Evolutionary conservation across 768 basidiomycete species (phyloP).

Genomic region (Russula brevipes): DNA sequence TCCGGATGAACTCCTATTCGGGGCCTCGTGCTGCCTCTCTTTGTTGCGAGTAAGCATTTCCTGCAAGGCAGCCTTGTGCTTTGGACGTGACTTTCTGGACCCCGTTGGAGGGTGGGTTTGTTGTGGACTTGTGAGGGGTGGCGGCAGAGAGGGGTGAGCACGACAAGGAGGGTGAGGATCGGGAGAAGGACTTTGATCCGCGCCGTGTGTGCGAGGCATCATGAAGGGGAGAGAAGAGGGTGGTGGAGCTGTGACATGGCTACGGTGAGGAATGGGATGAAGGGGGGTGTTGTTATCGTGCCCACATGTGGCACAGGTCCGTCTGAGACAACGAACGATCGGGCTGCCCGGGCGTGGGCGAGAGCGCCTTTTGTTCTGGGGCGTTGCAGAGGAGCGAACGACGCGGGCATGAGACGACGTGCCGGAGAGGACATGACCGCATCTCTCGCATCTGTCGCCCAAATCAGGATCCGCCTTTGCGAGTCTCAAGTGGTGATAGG

Average conservation of each 20-base stretch:
- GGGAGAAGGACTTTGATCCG: conserved; percentile 4
- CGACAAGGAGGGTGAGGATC: conserved; percentile 1
- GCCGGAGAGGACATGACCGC: conserved; percentile 47
- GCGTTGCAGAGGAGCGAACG: conserved; percentile 30
- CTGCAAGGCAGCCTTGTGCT: conserved; percentile 55
- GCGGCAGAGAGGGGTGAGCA: conserved; percentile 2
- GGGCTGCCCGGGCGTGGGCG: conserved; percentile 19
- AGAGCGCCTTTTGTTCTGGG: conserved; percentile 8
- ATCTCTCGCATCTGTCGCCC: conserved; percentile 43
- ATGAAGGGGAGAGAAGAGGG: neutral
- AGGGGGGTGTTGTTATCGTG: conserved; percentile 29
- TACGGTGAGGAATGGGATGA: conserved; percentile 3
- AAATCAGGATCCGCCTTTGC: conserved; percentile 26
- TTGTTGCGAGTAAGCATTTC: conserved; percentile 60
- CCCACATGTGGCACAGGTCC: conserved; percentile 31
- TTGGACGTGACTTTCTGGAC: conserved; percentile 34
- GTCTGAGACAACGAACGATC: neutral
- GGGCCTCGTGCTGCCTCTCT: conserved; percentile 42
- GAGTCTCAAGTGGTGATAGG: conserved; percentile 50
- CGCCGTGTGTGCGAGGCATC: conserved; percentile 7
- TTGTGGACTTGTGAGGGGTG: neutral
- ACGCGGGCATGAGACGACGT: conserved; percentile 37
- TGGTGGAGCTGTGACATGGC: neutral
- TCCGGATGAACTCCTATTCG: conserved; percentile 6
- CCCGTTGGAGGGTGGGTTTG: neutral